Base-by-base conservation (phyloP, 1,284 basidiomycete genomes). In the Naganishia albida region DNA sequence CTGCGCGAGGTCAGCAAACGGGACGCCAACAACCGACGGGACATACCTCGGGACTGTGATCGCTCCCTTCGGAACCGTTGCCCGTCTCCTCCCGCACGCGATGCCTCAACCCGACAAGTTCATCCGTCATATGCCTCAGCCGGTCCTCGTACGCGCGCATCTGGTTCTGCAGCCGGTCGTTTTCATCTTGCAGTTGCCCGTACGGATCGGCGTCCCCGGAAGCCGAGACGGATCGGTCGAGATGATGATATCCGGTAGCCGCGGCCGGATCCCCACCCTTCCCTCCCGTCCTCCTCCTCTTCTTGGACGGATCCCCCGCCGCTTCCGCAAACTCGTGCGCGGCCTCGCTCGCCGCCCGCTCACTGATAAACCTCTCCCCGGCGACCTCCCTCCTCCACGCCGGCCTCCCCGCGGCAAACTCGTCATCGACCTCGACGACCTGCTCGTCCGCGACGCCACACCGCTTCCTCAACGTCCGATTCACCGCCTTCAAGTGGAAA, bases 401-500 rank as follows among this genome's bases (percentile, higher is more conserved):
- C 26, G 55, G 44, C 23, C 64, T 52, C 8, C 55, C 64, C 4
- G 55, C 64, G n/a, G 49, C 56, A 50, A 65, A 54, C 34, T 60
- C 57, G 46, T 60, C 57, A 30, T 60, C 57, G 13, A 60, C 46
- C 23, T 50, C 46, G 16, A 60, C 38, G 23, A 60, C 26, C 34
- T 60, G 46, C n/a, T 48, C 25, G 30, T 60, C 57, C n/a, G 57
- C 46, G 0, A 60, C 43, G 46, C 20, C 28, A 8, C 46, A 50
- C 6, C 43, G 38, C 42, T 63, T 50, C 46, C 67, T 63, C 34
- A 70, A 23, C 12, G 64, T 50, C 7, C 54, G 51, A 20, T 68
- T 67, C 60, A 68, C 69, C 6, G 52, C 66, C 48, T 54, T 64
- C 4, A 71, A 42, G 20, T 40, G 60, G 12, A 42, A 49, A 44